phyloP scores from a whole-genome alignment of 495 filamentous ascomycete genomes.

The Penicillium tannophilum region DNA sequence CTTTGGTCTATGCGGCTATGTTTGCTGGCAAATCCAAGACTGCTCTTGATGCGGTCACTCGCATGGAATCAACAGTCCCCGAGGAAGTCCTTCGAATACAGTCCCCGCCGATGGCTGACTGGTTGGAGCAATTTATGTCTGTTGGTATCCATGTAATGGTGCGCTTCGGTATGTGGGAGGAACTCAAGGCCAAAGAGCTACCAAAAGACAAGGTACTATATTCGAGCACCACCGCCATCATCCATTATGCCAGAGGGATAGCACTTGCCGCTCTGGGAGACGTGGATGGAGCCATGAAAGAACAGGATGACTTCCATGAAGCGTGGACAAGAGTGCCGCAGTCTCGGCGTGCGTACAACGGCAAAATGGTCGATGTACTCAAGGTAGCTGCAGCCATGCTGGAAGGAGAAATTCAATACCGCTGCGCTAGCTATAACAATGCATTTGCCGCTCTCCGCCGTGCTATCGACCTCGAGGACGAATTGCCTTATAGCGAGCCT shows the following conservation, averaged over 20 bases:
- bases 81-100: constrained; percentile 57
- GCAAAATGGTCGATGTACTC: constrained; percentile 57
- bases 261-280: constrained; percentile 54
- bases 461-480: constrained; percentile 52
- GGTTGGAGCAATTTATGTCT: constrained; percentile 61
- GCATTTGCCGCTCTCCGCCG: constrained; percentile 52
- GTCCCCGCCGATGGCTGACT: constrained; percentile 67
- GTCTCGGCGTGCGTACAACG: constrained; percentile 52
- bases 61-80: constrained; percentile 55
- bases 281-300: constrained; percentile 42
- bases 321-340: constrained; percentile 51
- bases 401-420: constrained; percentile 66
- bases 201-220: constrained; percentile 55
- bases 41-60: constrained; percentile 52
- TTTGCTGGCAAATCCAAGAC: constrained; percentile 56
- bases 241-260: constrained; percentile 60
- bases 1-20: constrained; percentile 67
- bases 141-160: constrained; percentile 64
- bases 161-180: constrained; percentile 64
- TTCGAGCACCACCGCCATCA: constrained; percentile 57
- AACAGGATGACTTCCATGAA: constrained; percentile 44
- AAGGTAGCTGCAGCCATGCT: constrained; percentile 59
- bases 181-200: constrained; percentile 49
- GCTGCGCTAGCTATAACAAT: constrained; percentile 48
- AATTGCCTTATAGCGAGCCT: constrained; percentile 62